These are phyloP conservation scores for Eimeria necatrix DNA, from an alignment of 169 alveolate genomes.

Conservation along the genomic window DNA sequence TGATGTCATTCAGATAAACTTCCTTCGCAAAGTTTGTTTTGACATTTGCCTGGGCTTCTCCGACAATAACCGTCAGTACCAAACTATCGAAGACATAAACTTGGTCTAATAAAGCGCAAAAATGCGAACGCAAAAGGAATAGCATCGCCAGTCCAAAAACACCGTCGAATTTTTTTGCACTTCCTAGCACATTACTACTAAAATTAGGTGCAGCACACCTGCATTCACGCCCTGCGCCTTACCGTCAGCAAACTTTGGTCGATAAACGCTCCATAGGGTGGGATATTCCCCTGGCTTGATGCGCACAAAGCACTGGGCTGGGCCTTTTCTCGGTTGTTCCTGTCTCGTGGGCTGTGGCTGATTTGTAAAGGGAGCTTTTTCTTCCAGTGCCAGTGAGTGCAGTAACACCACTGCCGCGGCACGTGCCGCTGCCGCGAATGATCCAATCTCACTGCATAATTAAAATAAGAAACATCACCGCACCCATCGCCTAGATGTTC, in stretches of 20 bases:
- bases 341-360: background rate
- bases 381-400: conserved; percentile 68
- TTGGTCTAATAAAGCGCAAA: conserved; percentile 39
- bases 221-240: background rate
- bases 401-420: conserved; percentile 81
- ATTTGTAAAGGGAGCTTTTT: background rate
- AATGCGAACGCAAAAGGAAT: background rate
- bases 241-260: conserved; percentile 80
- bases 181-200: too few species aligned
- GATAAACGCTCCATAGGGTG: conserved; percentile 74
- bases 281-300: conserved; percentile 67
- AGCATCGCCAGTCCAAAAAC: background rate
- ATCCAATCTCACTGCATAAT: conserved; percentile 74
- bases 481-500: background rate
- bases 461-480: background rate
- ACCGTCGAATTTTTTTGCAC: background rate
- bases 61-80: conserved; percentile 79
- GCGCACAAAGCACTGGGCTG: conserved; percentile 76
- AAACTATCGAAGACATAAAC: conserved; percentile 78
- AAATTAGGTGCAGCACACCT: too few species aligned
- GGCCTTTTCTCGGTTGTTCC: conserved; percentile 59
- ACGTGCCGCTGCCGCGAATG: conserved; percentile 82
- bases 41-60: conserved; percentile 55
- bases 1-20: conserved; percentile 75
- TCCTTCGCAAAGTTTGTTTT: conserved; percentile 62